A percentile compares a stretch with the other conserved stretches of the same genome.
These are phyloP conservation scores for Melampsora occidentalis DNA, from an alignment of 1,284 basidiomycete species.

Conservation along the genomic window DNA sequence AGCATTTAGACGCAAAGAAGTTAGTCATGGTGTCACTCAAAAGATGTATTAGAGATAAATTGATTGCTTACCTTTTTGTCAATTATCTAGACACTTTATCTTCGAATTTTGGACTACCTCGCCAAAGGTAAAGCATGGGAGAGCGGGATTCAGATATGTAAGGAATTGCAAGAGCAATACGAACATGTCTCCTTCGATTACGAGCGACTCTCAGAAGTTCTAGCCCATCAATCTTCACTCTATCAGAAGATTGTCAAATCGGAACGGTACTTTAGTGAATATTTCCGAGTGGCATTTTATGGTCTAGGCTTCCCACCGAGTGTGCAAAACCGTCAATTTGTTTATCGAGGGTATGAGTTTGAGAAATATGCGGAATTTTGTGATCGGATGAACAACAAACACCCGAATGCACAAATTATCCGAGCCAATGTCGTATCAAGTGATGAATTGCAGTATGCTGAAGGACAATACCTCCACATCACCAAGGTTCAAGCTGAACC, in stretches of 20 bases:
- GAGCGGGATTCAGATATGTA: slow-evolving; percentile 85
- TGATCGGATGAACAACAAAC: slow-evolving; percentile 87
- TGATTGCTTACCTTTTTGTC: background rate
- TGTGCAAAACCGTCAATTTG: slow-evolving; percentile 54
- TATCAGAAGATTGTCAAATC: slow-evolving; percentile 52
- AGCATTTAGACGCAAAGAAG: slow-evolving; percentile 86
- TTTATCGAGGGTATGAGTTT: slow-evolving; percentile 78
- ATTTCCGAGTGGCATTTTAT: slow-evolving; percentile 89
- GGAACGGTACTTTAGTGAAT: slow-evolving; percentile 47
- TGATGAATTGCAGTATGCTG: slow-evolving; percentile 74
- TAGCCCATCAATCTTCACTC: slow-evolving; percentile 51
- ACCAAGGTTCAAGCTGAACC: slow-evolving; percentile 81
- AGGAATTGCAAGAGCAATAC: slow-evolving; percentile 80
- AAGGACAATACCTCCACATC: slow-evolving; percentile 71
- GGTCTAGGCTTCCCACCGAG: slow-evolving; percentile 72
- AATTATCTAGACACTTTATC: slow-evolving; percentile 63
- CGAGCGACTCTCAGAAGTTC: slow-evolving; percentile 50
- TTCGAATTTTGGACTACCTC: slow-evolving; percentile 57
- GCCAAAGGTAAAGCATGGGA: slow-evolving; percentile 94
- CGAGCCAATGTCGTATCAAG: slow-evolving; percentile 72
- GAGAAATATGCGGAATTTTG: slow-evolving; percentile 61
- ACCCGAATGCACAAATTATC: slow-evolving; percentile 78
- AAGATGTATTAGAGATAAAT: background rate
- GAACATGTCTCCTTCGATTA: slow-evolving; percentile 84
- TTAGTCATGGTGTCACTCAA: slow-evolving; percentile 14